Base-by-base conservation (phyloP, 805 yeast species). In the Candida jianshihensis region DNA sequence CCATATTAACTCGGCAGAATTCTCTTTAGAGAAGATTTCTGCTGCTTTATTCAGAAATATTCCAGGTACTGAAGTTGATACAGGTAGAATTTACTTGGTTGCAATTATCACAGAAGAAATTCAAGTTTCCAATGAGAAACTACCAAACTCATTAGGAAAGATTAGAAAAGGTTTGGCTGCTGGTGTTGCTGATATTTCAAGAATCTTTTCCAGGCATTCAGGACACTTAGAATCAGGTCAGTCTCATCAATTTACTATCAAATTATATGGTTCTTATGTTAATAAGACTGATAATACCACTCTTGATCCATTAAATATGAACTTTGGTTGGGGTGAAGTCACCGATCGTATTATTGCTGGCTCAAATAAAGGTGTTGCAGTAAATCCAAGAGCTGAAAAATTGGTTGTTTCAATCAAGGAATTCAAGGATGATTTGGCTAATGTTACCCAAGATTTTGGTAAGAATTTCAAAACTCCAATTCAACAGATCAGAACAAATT, bases 281-380 rank as follows among this genome's bases (percentile, higher is more conserved):
- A 67, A 66, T 40, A 54, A 50, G 21, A 43, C 44, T 17, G 59
- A 49, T 30, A 55, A 56, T 24, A 65, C 61, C 28, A 48, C 58
- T 43, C 28, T 53, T 41, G 60, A 56, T 46, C 59, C 69, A 46
- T 41, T 51, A 41, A 64, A 61, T 50, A 38, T 53, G 39, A 80
- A 78, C 53, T 71, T 75, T 41, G 96, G 96, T 34, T 87, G 96
- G 96, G 96, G 96, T 61, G 89, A 81, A 43, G 61, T 84, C 34
- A 73, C 82, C 17, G 87, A 85, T 49, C 66, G 94, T 49, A 82
- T 87, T 41, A 79, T 87, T 44, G 56, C 73, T 13, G 92, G 94
- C 19, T 74, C 89, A 1, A 73, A 69, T 39, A 73, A 72, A 37
- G 95, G 95, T 44, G 75, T 85, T 36, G 90, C 89, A 4, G 71